These are phyloP conservation scores for Vigna nakashimae DNA, from an alignment of 306 rosid genomes.

Conservation along the genomic window DNA sequence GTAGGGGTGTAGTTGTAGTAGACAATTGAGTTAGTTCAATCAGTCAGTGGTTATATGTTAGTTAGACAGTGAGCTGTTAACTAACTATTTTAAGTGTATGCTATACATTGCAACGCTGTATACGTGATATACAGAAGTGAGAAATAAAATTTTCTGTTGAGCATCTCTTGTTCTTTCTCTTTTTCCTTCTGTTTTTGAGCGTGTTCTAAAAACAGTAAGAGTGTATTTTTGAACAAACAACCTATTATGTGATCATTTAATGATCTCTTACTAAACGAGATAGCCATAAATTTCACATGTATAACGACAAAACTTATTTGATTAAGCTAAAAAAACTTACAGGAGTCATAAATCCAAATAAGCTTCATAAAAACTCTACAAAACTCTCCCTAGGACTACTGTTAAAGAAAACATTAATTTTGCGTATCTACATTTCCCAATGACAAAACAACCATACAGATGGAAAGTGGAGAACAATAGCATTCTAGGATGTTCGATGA, in stretches of 20 bases:
- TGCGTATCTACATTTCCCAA: background rate
- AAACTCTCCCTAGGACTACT: background rate
- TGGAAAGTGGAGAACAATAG: background rate
- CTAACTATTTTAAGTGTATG: too few relatives aligned
- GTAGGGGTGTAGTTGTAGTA: too few relatives aligned
- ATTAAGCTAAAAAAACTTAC: background rate
- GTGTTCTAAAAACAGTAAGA: background rate
- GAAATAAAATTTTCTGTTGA: too few relatives aligned
- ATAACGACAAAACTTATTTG: background rate
- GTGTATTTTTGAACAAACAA: background rate
- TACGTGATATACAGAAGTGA: background rate
- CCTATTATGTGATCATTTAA: background rate
- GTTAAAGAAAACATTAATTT: background rate
- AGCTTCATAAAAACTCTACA: background rate
- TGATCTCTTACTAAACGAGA: background rate
- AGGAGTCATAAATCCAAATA: background rate
- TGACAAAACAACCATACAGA: background rate
- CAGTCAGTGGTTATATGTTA: too few relatives aligned
- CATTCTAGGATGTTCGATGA: background rate
- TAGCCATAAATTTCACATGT: background rate
- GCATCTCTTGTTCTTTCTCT: background rate
- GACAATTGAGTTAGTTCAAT: too few relatives aligned
- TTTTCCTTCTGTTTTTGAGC: background rate
- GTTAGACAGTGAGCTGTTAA: too few relatives aligned
- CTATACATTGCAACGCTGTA: background rate